Evolutionary conservation across 257 asterid species (phyloP).

Genomic region (Capsicum pubescens): DNA sequence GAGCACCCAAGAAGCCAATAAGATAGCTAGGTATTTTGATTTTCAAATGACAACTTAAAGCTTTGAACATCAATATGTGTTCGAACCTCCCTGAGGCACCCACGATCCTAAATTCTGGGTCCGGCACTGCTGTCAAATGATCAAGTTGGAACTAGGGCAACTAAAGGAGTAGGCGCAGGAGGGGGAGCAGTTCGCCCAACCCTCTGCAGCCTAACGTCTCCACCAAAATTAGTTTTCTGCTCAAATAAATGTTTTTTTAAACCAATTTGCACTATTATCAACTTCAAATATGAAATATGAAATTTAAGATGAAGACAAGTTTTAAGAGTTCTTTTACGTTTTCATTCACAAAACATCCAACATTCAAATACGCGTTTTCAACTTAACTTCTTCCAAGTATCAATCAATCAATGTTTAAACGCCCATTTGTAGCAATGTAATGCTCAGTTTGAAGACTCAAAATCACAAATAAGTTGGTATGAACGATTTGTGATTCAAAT

Average conservation of each 20-base stretch:
- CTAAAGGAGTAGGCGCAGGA: constrained; percentile 21
- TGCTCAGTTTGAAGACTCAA: not conserved
- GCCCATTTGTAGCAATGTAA: too few relatives aligned
- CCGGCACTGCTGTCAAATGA: not conserved
- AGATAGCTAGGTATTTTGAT: too few relatives aligned
- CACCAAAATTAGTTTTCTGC: constrained; percentile 25
- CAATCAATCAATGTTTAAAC: not conserved
- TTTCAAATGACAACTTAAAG: too few relatives aligned
- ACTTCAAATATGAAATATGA: not conserved
- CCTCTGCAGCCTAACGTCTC: constrained; percentile 34
- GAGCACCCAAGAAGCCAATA: too few relatives aligned
- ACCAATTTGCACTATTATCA: not conserved
- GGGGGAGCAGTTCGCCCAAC: constrained; percentile 30
- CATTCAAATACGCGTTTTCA: not conserved
- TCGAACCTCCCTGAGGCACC: too few relatives aligned
- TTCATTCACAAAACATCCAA: not conserved
- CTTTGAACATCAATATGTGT: too few relatives aligned
- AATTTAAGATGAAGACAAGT: not conserved
- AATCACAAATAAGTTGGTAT: not conserved
- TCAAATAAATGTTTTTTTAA: not conserved
- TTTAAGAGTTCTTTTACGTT: not conserved
- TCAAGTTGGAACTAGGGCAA: constrained; percentile 19
- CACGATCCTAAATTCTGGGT: too few relatives aligned
- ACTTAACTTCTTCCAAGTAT: not conserved
- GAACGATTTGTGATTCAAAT: not conserved